A percentile compares a stretch with the other conserved stretches of the same genome.
These are phyloP conservation scores for Mucor mucedo DNA, from an alignment of 371 early-diverging fungal genomes.

Conservation along the genomic window DNA sequence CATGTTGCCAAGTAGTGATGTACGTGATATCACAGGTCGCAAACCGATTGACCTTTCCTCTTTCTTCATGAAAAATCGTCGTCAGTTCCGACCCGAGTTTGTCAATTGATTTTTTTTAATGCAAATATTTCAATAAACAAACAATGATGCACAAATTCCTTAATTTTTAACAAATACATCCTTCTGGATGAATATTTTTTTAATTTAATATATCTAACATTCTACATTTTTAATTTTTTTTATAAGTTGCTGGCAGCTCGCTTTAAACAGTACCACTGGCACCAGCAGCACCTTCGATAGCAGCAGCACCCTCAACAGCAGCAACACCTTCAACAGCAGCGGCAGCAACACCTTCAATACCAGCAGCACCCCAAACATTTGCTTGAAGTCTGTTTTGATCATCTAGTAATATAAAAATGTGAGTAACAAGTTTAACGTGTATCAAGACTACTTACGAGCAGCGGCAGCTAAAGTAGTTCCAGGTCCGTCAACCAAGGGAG, in stretches of 20 bases:
- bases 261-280: no score
- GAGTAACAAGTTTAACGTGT: not conserved
- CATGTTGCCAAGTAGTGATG: constrained; percentile 1
- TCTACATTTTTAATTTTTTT: no score
- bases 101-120: not conserved
- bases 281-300: no score
- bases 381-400: no score
- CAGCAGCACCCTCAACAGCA: no score
- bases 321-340: no score
- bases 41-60: constrained; percentile 3
- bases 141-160: not conserved
- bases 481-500: not conserved
- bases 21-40: constrained; percentile 18
- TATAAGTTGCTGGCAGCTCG: no score
- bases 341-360: no score
- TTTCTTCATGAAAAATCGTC: constrained; percentile 21
- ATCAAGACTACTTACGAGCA: not conserved
- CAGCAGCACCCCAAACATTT: no score
- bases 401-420: no score
- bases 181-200: not conserved
- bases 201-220: no score
- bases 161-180: not conserved
- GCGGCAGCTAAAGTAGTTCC: not conserved
- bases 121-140: not conserved
- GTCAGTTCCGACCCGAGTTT: constrained; percentile 10